Percentiles rank a stretch among this genome's conserved stretches.
These are phyloP conservation scores for Podospora pseudopauciseta DNA, from an alignment of 495 filamentous ascomycete genomes.

Conservation along the genomic window DNA sequence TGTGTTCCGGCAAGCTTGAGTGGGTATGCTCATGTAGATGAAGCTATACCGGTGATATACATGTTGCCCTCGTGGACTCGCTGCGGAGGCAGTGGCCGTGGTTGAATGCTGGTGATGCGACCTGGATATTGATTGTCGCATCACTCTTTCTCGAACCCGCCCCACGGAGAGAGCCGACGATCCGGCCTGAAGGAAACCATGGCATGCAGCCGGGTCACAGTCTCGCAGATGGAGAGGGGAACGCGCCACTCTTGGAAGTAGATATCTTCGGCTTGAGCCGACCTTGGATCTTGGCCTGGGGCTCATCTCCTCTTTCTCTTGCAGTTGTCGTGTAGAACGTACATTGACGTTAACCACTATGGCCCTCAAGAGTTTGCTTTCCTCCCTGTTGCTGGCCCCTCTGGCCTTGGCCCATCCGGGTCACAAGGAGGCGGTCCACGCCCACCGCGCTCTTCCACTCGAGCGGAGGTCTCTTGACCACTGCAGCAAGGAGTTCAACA, in stretches of 20 bases:
- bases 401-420: conserved; percentile 31
- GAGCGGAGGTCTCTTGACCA: conserved; percentile 32
- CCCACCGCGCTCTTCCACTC: conserved; percentile 26
- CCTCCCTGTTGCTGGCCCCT: conserved; percentile 29
- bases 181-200: background rate
- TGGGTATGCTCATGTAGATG: conserved; percentile 13
- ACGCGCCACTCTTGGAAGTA: background rate
- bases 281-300: conserved; percentile 2
- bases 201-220: background rate
- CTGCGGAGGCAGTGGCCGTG: conserved; percentile 7
- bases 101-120: conserved; percentile 20
- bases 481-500: conserved; percentile 28
- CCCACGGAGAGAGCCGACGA: background rate
- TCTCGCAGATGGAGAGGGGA: background rate
- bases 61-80: conserved; percentile 7
- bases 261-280: conserved; percentile 2
- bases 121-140: conserved; percentile 20
- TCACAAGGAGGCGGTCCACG: conserved; percentile 25
- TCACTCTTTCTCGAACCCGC: background rate
- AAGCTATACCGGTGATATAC: conserved; percentile 9
- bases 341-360: conserved; percentile 19
- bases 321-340: background rate
- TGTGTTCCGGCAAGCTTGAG: conserved; percentile 5
- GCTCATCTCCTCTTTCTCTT: background rate
- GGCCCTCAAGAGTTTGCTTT: conserved; percentile 27